These are phyloP conservation scores for Phytopythium chamaehyphon DNA, from an alignment of 352 stramenopile genomes.

Conservation along the genomic window DNA sequence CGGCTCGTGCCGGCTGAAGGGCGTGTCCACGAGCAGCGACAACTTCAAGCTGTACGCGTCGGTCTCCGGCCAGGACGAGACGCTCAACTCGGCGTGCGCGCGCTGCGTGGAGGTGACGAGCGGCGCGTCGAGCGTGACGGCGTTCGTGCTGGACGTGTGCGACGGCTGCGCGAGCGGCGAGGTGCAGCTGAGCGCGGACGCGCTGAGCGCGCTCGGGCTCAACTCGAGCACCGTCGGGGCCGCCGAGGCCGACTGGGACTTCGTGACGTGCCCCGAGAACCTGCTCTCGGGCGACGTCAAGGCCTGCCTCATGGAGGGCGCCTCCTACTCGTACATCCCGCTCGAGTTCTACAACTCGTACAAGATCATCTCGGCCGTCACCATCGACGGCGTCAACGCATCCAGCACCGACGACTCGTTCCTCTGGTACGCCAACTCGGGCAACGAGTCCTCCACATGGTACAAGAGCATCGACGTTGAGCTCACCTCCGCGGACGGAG, in stretches of 20 bases:
- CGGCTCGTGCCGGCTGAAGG: constrained; percentile 69
- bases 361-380: constrained; percentile 57
- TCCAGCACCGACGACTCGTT: constrained; percentile 51
- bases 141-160: constrained; percentile 73
- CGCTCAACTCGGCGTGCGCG: constrained; percentile 54
- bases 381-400: constrained; percentile 50
- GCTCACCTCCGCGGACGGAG: constrained; percentile 46
- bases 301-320: constrained; percentile 80
- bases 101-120: constrained; percentile 72
- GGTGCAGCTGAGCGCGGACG: constrained; percentile 45
- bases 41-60: constrained; percentile 83
- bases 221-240: constrained; percentile 41
- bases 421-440: constrained; percentile 55
- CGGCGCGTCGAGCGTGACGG: constrained; percentile 40
- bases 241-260: constrained; percentile 58
- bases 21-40: constrained; percentile 43
- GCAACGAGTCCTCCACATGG: constrained; percentile 39
- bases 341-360: constrained; percentile 82
- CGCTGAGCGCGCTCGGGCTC: constrained; percentile 39
- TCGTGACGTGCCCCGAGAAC: constrained; percentile 44
- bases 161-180: constrained; percentile 43
- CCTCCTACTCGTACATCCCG: constrained; percentile 72
- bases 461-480: constrained; percentile 61
- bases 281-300: constrained; percentile 70
- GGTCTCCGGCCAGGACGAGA: constrained; percentile 49